Base-by-base conservation (phyloP, 306 rosid species). In the Mucuna pruriens region DNA sequence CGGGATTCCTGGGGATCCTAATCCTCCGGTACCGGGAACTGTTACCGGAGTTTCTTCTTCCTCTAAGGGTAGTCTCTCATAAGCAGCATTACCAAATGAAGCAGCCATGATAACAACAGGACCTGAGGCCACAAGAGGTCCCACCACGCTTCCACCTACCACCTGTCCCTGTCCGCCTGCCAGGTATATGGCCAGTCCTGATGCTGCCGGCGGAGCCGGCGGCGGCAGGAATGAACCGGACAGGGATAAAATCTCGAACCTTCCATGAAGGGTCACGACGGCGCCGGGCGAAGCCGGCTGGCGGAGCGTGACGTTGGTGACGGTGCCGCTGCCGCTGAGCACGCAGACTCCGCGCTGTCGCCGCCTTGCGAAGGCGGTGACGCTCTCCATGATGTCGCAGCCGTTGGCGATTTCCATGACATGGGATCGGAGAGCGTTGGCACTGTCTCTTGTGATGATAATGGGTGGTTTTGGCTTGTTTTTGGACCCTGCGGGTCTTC, bases 161-260 rank as follows among this genome's bases (percentile, higher is more conserved):
- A 95, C 98, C 74, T 93, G 99, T 0, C 99, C 99, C 76, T 93
- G 99, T 15, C 97, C 97, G 0, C 98, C 98, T 0, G 98, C 95
- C 0, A 95, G 79, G 13, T 93, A 95, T 33, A 95, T 91, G 8
- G 99, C 92, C 38, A 95, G 44, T 1, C 98, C 94, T 0, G 98
- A 90, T 0, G 98, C 97, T 0, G 94, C 97, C 0, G 97, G 92
- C 0, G 97, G 99, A 0, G 99, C 98, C 0, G 99, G 99, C 2
- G 99, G 99, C 0, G 99, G 99, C n/a, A 95, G 77, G 52, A 93
- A 93, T 0, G 97, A 93, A 0, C 99, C 98, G 0, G 98, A 93
- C 54, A 95, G 69, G 0, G 99, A 95, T 1, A 95, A 75, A 74
- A 95, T 93, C 86, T 95, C 98, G 1, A 93, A 95, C 69, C 98